Conservation (phyloP, 192 early-diverging fungal genomes). For the Coemansia sp. region DNA sequence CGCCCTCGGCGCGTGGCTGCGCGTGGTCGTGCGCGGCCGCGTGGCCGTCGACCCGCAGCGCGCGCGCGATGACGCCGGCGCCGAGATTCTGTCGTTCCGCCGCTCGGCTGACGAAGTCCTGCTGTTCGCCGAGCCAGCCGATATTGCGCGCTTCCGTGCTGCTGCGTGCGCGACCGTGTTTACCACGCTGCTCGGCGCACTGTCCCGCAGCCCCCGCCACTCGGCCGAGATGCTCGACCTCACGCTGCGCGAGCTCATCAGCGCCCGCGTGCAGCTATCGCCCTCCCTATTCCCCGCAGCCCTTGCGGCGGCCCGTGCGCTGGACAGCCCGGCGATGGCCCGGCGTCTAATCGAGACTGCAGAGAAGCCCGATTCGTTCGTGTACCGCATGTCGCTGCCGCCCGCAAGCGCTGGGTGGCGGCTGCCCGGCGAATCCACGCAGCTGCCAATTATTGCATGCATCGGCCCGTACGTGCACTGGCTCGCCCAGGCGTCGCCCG, state of each 20-base stretch:
- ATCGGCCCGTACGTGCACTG: constrained; percentile 20
- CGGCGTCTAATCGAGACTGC: neutral
- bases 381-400: neutral
- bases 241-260: neutral
- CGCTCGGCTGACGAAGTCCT: constrained; percentile 7
- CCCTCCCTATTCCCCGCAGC: constrained; percentile 17
- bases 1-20: neutral
- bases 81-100: constrained; percentile 13
- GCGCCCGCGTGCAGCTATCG: constrained; percentile 4
- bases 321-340: neutral
- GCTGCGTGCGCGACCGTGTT: neutral
- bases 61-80: neutral
- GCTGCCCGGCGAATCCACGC: neutral
- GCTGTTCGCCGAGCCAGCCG: neutral
- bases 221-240: neutral
- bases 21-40: constrained; percentile 6
- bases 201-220: neutral
- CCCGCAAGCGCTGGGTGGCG: constrained; percentile 9
- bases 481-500: constrained; percentile 3
- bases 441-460: constrained; percentile 1
- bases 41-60: constrained; percentile 6
- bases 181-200: neutral
- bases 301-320: constrained; percentile 6
- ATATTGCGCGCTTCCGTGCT: neutral
- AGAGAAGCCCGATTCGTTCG: constrained; percentile 9